Evolutionary conservation across 495 filamentous ascomycete genomes (phyloP), one percentile per base, ranked within the genome.

Genomic region (Xylaria venustula): DNA sequence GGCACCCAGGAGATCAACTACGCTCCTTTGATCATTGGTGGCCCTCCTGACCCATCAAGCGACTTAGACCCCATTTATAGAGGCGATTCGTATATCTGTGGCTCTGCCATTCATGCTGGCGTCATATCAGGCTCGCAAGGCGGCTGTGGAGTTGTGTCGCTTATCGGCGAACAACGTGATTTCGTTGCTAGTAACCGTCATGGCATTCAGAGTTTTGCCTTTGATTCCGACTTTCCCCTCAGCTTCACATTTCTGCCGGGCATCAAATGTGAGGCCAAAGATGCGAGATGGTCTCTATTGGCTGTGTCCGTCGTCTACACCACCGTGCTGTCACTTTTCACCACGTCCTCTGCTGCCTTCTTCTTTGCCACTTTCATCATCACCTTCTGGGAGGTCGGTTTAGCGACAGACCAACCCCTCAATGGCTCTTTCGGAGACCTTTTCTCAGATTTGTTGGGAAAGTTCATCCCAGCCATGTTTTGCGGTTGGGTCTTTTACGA

Each of bases 71-170:
- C 81, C 0, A 68, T 88, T 17, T 96, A 96, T 69, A 85, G 91
- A 2, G 88, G 87, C 1, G 91, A 96, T 67, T 93, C 90, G 19
- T 91, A 91, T 64, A 84, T 94, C 56, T 96, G 91, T 69, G 85
- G 87, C 46, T 78, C 90, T 11, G 91, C 91, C 7, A 88, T 96
- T 37, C 91, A 96, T 68, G 81, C 88, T 0, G 91, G 91, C 11
- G 66, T 90, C 42, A 82, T 92, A 53, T 83, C 83, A 14, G 82
- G 92, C 62, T 71, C 79, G 0, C 76, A 77, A 9, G 92, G 91
- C 20, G 92, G 91, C 3, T 96, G 91, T 63, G 91, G 90, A 48
- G 85, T 91, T 15, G 81, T 86, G 25, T 79, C 80, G 49, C 77
- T 92, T 15, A 73, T 87, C n/a, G 91, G 92, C 28, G 77, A 84